A percentile compares a stretch with the other conserved stretches of the same genome.
These are phyloP conservation scores for Mortierella sp. DNA, from an alignment of 371 early-diverging fungal species.

Conservation along the genomic window DNA sequence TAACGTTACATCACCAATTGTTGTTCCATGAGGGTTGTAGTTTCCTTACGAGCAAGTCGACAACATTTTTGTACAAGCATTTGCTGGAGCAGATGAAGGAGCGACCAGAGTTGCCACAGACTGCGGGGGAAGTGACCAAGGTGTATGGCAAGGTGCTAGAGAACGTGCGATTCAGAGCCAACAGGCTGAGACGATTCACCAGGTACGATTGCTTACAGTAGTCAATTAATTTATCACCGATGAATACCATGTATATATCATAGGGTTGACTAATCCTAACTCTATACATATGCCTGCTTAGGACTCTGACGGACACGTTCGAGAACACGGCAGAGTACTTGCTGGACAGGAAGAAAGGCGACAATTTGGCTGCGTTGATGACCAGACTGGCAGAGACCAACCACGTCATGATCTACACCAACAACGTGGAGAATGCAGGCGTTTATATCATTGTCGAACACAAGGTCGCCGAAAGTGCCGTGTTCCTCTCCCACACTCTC, in stretches of 20 bases:
- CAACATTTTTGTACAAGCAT: constrained; percentile 50
- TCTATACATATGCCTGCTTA: constrained; percentile 18
- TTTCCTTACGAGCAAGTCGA: constrained; percentile 60
- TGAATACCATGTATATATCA: not conserved
- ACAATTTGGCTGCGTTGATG: constrained; percentile 66
- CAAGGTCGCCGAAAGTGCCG: constrained; percentile 49
- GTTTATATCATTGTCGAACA: constrained; percentile 72
- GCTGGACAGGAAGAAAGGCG: constrained; percentile 63
- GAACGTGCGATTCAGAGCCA: constrained; percentile 75
- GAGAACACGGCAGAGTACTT: constrained; percentile 85
- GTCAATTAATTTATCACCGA: not conserved
- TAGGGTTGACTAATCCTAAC: not conserved
- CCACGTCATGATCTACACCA: constrained; percentile 80
- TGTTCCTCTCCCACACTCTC: constrained; percentile 43
- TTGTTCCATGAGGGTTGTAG: constrained; percentile 5
- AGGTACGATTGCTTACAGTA: constrained; percentile 56
- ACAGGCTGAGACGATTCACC: constrained; percentile 75
- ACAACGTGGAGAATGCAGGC: constrained; percentile 74
- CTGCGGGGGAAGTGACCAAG: constrained; percentile 66
- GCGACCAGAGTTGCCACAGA: constrained; percentile 38
- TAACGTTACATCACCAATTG: not conserved
- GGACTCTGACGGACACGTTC: constrained; percentile 75
- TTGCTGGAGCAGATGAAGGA: constrained; percentile 51
- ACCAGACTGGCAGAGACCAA: constrained; percentile 73
- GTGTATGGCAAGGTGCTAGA: constrained; percentile 76